phyloP scores from a whole-genome alignment of 2,329 filamentous ascomycete species.

The Dactylellina cionopaga region DNA sequence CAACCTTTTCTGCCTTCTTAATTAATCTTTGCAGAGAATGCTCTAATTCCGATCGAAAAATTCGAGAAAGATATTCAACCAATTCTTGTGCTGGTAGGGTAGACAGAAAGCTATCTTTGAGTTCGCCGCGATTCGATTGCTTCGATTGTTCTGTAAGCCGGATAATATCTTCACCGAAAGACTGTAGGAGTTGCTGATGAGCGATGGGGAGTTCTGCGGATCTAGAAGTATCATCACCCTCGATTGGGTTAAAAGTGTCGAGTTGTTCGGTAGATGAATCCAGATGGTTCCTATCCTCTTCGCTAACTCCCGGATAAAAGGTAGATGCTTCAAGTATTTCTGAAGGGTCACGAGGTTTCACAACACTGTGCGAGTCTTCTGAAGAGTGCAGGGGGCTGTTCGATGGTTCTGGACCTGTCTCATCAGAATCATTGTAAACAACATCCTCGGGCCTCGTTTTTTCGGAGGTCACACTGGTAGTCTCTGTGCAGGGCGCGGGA shows the following conservation, averaged over 20 bases:
- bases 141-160: neutral
- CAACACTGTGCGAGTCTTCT: too few relatives aligned
- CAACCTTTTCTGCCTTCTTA: neutral
- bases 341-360: too few relatives aligned
- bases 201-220: neutral
- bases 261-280: too few relatives aligned
- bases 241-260: neutral
- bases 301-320: too few relatives aligned
- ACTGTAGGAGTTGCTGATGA: neutral
- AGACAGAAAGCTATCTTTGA: neutral
- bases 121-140: neutral
- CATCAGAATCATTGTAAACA: too few relatives aligned
- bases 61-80: constrained; percentile 1
- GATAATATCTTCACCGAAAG: neutral
- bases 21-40: neutral
- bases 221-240: neutral
- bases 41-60: neutral
- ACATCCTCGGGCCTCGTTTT: too few relatives aligned
- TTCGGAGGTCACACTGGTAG: too few relatives aligned
- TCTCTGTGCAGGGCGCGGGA: too few relatives aligned
- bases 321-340: too few relatives aligned
- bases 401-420: too few relatives aligned
- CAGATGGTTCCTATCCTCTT: too few relatives aligned
- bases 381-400: too few relatives aligned
- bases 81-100: neutral